Base-by-base conservation (phyloP, 2,329 filamentous ascomycete genomes). In the Graphilbum fragrans region DNA sequence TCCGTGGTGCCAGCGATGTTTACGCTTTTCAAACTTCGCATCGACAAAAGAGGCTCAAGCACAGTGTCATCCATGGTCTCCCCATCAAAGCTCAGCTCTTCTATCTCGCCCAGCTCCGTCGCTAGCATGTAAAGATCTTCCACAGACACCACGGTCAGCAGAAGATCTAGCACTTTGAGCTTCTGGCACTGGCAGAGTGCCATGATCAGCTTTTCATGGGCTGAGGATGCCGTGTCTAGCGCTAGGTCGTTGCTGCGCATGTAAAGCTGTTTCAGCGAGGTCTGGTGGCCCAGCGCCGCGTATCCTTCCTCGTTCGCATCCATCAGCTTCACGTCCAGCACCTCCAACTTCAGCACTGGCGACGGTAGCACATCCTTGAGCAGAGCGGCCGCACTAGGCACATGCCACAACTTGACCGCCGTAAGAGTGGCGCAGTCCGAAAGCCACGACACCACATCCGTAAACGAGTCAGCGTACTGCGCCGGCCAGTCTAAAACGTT, bases 41-140 rank as follows among this genome's bases (percentile, higher is more conserved):
- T 58, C 2, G 18, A 41, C 9, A 50, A 41, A 1, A 66, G 43
- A 0, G 47, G 44, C 6, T 54, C 53, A 11, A 69, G 61, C 12
- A 77, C 52, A 4, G 54, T 52, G 27, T 64, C 61, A 45, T 77
- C 69, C 5, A 68, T 63, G 19, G 72, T 55, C 16, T 70, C 69
- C 35, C 77, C 76, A 35, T 65, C 68, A 38, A 81, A 67, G 35
- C 63, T 67, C 14, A 82, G 55, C 12, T 73, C 66, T 47, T 78
- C 72, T 0, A 83, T 62, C 16, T 62, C 52, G 0, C 56, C 56
- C 10, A 77, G 56, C 10, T 60, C 54, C 2, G 53, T 45, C 20
- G 68, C 61, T 16, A 82, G 61, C 3, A 50, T 50, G 11, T 60
- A 53, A 27, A 81, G 59, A 32, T 80, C 68, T 9, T 60, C 54